Conservation (phyloP, 352 stramenopile genomes). For the Pythium guiyangense region DNA sequence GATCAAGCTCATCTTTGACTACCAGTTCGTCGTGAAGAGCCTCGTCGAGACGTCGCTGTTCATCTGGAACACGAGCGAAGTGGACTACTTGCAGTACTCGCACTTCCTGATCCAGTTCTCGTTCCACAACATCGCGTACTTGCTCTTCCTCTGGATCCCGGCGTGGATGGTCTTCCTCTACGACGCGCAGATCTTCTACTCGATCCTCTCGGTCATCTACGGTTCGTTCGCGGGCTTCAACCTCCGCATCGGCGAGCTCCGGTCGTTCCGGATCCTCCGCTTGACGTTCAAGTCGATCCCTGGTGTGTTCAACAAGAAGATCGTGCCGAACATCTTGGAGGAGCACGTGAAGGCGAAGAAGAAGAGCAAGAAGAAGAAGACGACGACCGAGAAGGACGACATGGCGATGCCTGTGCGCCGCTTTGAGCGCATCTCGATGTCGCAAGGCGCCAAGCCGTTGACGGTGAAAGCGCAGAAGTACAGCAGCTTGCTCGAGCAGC, state of each 20-base stretch:
- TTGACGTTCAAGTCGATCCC: slow-evolving; percentile 86
- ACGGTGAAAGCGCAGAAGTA: slow-evolving; percentile 84
- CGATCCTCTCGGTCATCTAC: slow-evolving; percentile 69
- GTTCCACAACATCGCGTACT: slow-evolving; percentile 68
- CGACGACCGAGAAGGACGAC: slow-evolving; percentile 65
- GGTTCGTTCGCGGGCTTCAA: slow-evolving; percentile 85
- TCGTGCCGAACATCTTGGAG: slow-evolving; percentile 85
- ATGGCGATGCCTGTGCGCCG: slow-evolving; percentile 56
- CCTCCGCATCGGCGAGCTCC: slow-evolving; percentile 76
- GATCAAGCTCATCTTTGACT: slow-evolving; percentile 80
- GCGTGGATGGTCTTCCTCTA: slow-evolving; percentile 85
- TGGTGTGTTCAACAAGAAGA: slow-evolving; percentile 86
- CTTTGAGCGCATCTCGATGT: slow-evolving; percentile 83
- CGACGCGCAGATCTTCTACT: slow-evolving; percentile 86
- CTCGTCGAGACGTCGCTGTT: slow-evolving; percentile 85
- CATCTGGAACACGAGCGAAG: slow-evolving; percentile 73
- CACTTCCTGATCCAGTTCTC: slow-evolving; percentile 80
- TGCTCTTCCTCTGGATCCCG: slow-evolving; percentile 80
- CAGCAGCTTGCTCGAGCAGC: slow-evolving; percentile 62
- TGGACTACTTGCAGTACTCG: slow-evolving; percentile 69
- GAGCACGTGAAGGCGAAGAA: slow-evolving; percentile 82
- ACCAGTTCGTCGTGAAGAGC: slow-evolving; percentile 83
- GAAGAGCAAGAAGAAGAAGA: slow-evolving; percentile 64
- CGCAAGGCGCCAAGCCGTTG: slow-evolving; percentile 68
- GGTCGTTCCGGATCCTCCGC: slow-evolving; percentile 79